Conservation (phyloP, 164 flowering plant species). For the Cinnamomum micranthum region DNA sequence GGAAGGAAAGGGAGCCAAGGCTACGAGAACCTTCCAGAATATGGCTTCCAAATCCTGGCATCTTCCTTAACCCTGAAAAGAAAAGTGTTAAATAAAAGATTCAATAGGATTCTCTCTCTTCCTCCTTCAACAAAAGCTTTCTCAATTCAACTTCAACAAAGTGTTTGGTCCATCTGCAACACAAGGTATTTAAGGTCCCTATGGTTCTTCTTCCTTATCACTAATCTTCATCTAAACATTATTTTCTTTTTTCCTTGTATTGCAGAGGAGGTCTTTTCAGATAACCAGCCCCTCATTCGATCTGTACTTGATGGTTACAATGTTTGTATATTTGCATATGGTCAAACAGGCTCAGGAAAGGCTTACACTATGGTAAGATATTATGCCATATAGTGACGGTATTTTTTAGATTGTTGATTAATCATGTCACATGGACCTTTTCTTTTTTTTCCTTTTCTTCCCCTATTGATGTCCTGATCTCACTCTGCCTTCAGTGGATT, state of each 20-base stretch:
- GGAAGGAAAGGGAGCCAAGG: too few relatives aligned
- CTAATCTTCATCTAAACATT: neutral
- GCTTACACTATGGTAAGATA: slow-evolving; percentile 83
- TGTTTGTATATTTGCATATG: slow-evolving; percentile 99
- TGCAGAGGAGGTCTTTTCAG: slow-evolving; percentile 91
- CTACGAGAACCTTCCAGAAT: too few relatives aligned
- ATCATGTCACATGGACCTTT: neutral
- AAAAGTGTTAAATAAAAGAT: too few relatives aligned
- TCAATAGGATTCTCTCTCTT: too few relatives aligned
- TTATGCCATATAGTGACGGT: neutral
- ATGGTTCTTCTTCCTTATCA: neutral
- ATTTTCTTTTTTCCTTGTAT: neutral
- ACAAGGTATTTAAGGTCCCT: slow-evolving; percentile 61
- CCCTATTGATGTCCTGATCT: neutral
- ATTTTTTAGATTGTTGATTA: neutral
- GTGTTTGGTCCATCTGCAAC: slow-evolving; percentile 88
- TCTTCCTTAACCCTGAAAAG: too few relatives aligned
- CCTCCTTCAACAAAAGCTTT: too few relatives aligned
- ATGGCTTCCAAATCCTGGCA: too few relatives aligned
- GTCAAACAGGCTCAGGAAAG: slow-evolving; percentile 99
- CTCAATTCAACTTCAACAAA: slow-evolving; percentile 72
- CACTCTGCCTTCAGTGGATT: neutral
- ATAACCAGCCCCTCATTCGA: slow-evolving; percentile 85
- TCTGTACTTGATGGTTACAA: slow-evolving; percentile 98
- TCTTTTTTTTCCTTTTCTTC: neutral